Base-by-base conservation (phyloP, 1,284 basidiomycete genomes). In the Cutaneotrichosporon mucoides region DNA sequence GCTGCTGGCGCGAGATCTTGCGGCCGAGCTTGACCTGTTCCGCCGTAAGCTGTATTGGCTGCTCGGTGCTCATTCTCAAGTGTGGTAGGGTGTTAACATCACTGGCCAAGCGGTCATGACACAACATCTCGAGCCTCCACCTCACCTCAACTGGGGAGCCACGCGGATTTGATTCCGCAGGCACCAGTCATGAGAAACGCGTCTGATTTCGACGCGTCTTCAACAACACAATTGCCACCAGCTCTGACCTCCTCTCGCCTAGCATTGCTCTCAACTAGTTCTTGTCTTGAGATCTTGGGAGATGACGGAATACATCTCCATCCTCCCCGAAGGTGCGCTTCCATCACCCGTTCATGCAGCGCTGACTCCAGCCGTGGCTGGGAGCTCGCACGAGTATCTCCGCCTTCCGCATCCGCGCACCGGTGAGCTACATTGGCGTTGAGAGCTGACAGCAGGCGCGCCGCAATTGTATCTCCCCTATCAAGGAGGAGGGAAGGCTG, bases 331-430 rank as follows among this genome's bases (percentile, higher is more conserved):
- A 9, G 69, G 68, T 68, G 37, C 53, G 66, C 42, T 15, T 4
- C n/a, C 6, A 24, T 24, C 24, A 24, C 2, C 4, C 5, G n/a
- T 16, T 42, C n/a, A 0, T 55, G 13, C 9, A 12, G 6, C 33
- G 41, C 55, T 59, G 16, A 53, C 55, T 24, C 5, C 63, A 76
- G 74, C 71, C 56, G 52, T 76, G n/a, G 65, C 68, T 5, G 61
- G 63, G 5, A 44, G 55, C 7, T 52, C 65, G 13, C 66, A 73
- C 50, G 56, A 58, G 49, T 76, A 76, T 46, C 63, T 76, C 7
- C 69, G 75, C 34, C 55, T 76, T 3, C 73, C 75, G 1, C 75
- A 76, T 57, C 73, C 75, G 12, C 66, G 75, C 12, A 76, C 73
- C 50, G 73, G 73, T 72, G 13, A 65, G 64, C 52, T 40, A 24